Conservation (phyloP, 2,329 filamentous ascomycete genomes). For the Erysiphe neolycopersici region DNA sequence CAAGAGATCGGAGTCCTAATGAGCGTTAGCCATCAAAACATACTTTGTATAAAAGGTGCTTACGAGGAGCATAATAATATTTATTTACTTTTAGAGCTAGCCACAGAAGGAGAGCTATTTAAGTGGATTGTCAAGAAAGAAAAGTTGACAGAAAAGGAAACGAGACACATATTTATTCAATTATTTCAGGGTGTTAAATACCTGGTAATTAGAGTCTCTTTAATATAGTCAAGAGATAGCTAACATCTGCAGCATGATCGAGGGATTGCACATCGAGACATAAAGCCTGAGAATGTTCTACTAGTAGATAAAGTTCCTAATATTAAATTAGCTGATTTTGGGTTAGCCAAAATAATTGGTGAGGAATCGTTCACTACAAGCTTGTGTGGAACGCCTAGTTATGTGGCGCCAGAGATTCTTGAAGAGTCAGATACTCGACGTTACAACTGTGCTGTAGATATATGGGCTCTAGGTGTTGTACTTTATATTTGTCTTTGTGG, state of each 20-base stretch:
- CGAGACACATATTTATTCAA: constrained; percentile 69
- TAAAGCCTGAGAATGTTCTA: constrained; percentile 36
- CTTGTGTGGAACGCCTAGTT: constrained; percentile 84
- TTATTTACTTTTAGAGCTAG: constrained; percentile 75
- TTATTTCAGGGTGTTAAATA: constrained; percentile 90
- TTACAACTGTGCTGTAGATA: constrained; percentile 84
- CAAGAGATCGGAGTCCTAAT: constrained; percentile 93
- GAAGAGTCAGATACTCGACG: constrained; percentile 46
- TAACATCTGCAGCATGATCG: constrained; percentile 51
- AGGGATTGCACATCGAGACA: constrained; percentile 90
- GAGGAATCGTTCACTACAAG: constrained; percentile 97
- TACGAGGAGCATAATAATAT: constrained; percentile 81
- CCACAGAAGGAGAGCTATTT: constrained; percentile 82
- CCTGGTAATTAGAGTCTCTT: constrained; percentile 31
- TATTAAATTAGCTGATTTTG: constrained; percentile 89
- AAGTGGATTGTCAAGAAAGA: constrained; percentile 81
- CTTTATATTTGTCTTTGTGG: constrained; percentile 93
- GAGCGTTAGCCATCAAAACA: constrained; percentile 84
- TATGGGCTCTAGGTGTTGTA: constrained; percentile 95
- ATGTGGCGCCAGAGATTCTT: constrained; percentile 88
- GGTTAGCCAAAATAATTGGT: constrained; percentile 91
- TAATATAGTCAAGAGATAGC: constrained; percentile 1
- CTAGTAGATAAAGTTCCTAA: constrained; percentile 61
- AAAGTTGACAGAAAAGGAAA: constrained; percentile 62
- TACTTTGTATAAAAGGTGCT: constrained; percentile 81